A percentile compares a stretch with the other conserved stretches of the same genome.
These are phyloP conservation scores for Thelephora terrestris DNA, from an alignment of 1,284 basidiomycete genomes.

Conservation along the genomic window DNA sequence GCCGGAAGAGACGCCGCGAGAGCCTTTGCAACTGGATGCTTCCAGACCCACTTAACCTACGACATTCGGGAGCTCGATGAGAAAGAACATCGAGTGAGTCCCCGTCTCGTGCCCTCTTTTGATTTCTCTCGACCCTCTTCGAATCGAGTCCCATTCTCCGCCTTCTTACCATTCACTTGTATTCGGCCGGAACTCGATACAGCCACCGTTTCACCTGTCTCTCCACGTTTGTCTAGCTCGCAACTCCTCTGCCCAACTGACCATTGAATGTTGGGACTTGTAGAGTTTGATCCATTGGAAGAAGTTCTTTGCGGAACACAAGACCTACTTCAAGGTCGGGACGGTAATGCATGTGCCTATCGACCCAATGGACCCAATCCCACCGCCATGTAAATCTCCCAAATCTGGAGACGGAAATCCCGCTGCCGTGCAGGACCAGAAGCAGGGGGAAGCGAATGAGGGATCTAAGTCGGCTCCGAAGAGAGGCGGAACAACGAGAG, in stretches of 20 bases:
- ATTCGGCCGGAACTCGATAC: too few relatives aligned
- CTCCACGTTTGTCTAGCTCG: background rate
- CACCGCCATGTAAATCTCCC: slow-evolving; percentile 66
- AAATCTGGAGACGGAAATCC: slow-evolving; percentile 19
- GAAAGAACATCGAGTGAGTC: slow-evolving; percentile 56
- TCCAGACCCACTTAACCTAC: slow-evolving; percentile 81
- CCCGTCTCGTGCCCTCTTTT: background rate
- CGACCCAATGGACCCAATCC: slow-evolving; percentile 70
- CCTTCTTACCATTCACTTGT: slow-evolving; percentile 6
- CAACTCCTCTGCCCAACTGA: background rate
- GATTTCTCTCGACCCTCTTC: background rate
- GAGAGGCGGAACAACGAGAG: slow-evolving; percentile 6
- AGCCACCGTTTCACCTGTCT: too few relatives aligned
- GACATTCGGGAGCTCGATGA: slow-evolving; percentile 76
- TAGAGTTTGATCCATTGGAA: slow-evolving; percentile 83
- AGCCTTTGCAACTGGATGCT: slow-evolving; percentile 90
- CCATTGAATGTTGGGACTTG: background rate
- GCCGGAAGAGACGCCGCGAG: slow-evolving; percentile 82
- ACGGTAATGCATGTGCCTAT: slow-evolving; percentile 66
- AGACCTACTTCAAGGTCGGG: slow-evolving; percentile 71
- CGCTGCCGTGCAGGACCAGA: slow-evolving; percentile 10
- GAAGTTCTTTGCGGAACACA: slow-evolving; percentile 75
- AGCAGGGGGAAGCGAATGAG: slow-evolving; percentile 13
- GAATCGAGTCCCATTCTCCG: slow-evolving; percentile 1
- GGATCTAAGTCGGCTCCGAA: slow-evolving; percentile 4